Conservation (phyloP, 192 early-diverging fungal species). For the Linderina pennispora region DNA sequence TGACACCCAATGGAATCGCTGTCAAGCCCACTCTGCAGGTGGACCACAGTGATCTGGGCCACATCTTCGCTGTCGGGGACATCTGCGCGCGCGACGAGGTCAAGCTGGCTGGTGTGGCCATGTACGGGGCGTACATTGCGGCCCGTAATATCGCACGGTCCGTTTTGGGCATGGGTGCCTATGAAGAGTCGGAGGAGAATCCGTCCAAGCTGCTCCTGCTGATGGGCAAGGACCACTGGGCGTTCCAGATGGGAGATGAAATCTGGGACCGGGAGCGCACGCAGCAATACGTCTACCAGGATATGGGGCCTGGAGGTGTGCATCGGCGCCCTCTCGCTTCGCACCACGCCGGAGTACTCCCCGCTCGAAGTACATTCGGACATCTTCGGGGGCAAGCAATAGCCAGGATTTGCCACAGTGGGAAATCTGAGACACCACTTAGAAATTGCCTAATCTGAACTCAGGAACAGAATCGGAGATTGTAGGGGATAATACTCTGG, state of each 20-base stretch:
- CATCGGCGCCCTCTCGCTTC: constrained; percentile 9
- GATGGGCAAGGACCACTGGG: constrained; percentile 23
- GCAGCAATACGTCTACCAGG: constrained; percentile 5
- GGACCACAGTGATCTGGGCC: constrained; percentile 40
- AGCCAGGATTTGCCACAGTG: constrained; percentile 2
- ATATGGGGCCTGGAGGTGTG: constrained; percentile 26
- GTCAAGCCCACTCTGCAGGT: constrained; percentile 70
- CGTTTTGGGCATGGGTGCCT: background rate
- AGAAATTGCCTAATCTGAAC: too few species aligned
- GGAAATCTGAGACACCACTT: too few species aligned
- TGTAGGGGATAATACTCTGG: too few species aligned
- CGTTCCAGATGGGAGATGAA: constrained; percentile 22
- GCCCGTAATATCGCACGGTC: constrained; percentile 31
- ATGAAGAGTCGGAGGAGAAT: constrained; percentile 3
- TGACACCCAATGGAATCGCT: constrained; percentile 12
- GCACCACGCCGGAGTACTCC: constrained; percentile 5
- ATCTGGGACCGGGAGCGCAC: constrained; percentile 20
- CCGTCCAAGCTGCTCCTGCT: constrained; percentile 34
- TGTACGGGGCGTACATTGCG: constrained; percentile 32
- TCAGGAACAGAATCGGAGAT: too few species aligned
- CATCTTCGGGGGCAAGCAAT: too few species aligned
- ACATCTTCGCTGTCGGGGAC: constrained; percentile 76
- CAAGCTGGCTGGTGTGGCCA: constrained; percentile 37
- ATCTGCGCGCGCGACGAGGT: constrained; percentile 40
- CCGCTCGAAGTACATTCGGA: background rate